These are phyloP conservation scores for Kodamaea plutei DNA, from an alignment of 1,139 yeast species.

Conservation along the genomic window DNA sequence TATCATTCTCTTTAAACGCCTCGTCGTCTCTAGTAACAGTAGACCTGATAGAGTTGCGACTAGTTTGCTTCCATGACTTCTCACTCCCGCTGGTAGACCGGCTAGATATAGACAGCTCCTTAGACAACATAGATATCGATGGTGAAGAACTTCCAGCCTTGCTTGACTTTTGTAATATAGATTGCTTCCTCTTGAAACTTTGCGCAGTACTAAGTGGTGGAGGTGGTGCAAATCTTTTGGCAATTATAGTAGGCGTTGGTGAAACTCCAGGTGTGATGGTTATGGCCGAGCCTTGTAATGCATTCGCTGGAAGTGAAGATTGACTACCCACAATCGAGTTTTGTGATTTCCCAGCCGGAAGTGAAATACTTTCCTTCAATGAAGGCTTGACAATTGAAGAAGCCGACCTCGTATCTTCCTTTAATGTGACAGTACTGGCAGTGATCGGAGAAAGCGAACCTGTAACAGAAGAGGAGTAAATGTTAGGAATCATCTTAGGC, in stretches of 20 bases:
- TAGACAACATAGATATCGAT: constrained; percentile 12
- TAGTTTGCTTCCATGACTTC: constrained; percentile 7
- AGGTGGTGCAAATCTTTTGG: constrained; percentile 73
- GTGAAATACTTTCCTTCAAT: too few relatives aligned
- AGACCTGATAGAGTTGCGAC: constrained; percentile 9
- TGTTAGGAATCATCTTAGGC: constrained; percentile 43
- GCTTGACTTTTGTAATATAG: constrained; percentile 8
- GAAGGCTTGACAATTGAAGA: too few relatives aligned
- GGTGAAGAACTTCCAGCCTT: constrained; percentile 6
- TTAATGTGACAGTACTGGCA: constrained; percentile 31
- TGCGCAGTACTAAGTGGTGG: constrained; percentile 39
- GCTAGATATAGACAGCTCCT: constrained; percentile 15
- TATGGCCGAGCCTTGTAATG: too few relatives aligned
- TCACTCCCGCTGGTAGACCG: constrained; percentile 17
- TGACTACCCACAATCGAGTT: too few relatives aligned
- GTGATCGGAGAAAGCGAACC: constrained; percentile 36
- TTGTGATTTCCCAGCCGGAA: too few relatives aligned
- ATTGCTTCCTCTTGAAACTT: constrained; percentile 12
- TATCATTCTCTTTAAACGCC: constrained; percentile 61
- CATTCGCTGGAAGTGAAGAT: too few relatives aligned
- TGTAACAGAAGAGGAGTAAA: constrained; percentile 39
- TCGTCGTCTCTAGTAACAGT: constrained; percentile 29
- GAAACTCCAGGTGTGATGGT: background rate
- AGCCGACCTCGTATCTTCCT: too few relatives aligned
- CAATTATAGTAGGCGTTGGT: constrained; percentile 18